Evolutionary conservation across 2,329 filamentous ascomycete genomes (phyloP).

Genomic region (Ophiosphaerella herpotricha): DNA sequence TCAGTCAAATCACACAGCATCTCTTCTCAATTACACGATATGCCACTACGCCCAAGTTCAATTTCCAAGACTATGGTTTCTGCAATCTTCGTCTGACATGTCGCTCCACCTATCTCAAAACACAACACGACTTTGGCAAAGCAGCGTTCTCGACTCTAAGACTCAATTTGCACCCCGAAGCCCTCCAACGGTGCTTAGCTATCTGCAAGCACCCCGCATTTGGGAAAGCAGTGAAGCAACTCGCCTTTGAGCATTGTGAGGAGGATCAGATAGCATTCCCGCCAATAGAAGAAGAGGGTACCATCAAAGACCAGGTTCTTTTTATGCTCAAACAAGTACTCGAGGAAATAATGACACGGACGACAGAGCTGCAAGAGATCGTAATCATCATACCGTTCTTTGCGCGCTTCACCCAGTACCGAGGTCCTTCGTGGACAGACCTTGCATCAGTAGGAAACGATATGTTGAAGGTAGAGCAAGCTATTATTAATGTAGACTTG

Average conservation of each 20-base stretch:
- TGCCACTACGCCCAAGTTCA: background rate
- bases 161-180: conserved; percentile 3
- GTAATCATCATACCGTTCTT: conserved; percentile 5
- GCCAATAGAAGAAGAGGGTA: background rate
- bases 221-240: conserved; percentile 1
- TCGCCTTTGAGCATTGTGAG: background rate
- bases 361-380: conserved; percentile 1
- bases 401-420: background rate
- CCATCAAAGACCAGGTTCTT: background rate
- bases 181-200: conserved; percentile 3
- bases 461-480: background rate
- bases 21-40: background rate
- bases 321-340: background rate
- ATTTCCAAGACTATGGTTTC: background rate
- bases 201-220: conserved; percentile 7
- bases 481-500: no score
- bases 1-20: background rate
- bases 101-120: conserved; percentile 1
- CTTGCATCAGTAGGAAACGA: background rate
- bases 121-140: conserved; percentile 2
- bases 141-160: conserved; percentile 6
- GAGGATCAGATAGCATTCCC: background rate
- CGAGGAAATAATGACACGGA: background rate
- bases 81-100: conserved; percentile 6
- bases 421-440: background rate